Evolutionary conservation across 2,329 filamentous ascomycete genomes (phyloP).

Genomic region (Metarhizium sp.): DNA sequence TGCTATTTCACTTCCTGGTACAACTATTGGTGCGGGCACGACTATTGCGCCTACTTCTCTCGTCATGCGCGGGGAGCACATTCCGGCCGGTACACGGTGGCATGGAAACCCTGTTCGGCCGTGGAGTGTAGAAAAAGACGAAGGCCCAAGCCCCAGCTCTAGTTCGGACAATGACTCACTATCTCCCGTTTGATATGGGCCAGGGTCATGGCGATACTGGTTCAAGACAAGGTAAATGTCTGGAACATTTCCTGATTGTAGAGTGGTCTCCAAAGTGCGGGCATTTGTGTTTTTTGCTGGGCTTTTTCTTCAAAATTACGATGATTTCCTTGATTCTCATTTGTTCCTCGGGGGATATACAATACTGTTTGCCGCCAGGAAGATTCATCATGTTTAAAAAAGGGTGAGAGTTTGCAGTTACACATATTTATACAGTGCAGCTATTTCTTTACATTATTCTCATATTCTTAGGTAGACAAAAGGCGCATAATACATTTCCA

Average conservation of each 20-base stretch:
- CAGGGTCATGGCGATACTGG: too few relatives aligned
- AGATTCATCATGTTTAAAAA: too few relatives aligned
- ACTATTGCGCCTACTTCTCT: constrained; percentile 11
- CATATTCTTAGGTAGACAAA: too few relatives aligned
- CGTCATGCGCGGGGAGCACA: constrained; percentile 13
- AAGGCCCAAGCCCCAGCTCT: neutral
- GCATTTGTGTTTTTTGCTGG: neutral
- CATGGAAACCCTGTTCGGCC: constrained; percentile 12
- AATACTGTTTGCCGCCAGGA: too few relatives aligned
- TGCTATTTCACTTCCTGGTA: constrained; percentile 11
- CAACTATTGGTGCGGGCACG: constrained; percentile 10
- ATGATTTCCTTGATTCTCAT: neutral
- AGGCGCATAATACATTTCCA: too few relatives aligned
- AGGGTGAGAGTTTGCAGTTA: too few relatives aligned
- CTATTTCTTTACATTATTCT: too few relatives aligned
- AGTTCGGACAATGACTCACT: neutral
- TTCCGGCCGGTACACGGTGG: constrained; percentile 12
- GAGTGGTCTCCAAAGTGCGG: neutral
- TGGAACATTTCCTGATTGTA: neutral
- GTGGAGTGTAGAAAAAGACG: constrained; percentile 3
- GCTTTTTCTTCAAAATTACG: too few relatives aligned
- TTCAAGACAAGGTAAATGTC: too few relatives aligned
- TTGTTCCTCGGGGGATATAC: neutral
- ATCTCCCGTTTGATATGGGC: neutral
- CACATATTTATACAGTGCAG: too few relatives aligned